Base-by-base conservation (phyloP, 164 flowering plant species). In the Litsea cubeba region DNA sequence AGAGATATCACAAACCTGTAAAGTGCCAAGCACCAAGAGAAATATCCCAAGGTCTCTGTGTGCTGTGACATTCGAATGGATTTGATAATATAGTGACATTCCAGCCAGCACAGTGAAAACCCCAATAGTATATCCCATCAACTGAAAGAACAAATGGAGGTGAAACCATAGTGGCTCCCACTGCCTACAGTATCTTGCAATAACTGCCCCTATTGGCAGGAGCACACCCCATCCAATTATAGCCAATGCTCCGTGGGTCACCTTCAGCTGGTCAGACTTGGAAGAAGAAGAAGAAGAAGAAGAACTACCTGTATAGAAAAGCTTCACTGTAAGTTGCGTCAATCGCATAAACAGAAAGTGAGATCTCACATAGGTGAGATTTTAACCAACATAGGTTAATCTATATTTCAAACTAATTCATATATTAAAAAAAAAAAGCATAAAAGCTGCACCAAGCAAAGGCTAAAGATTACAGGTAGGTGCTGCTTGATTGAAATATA, bases 121-220 rank as follows among this genome's bases (percentile, higher is more conserved):
- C 32, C 81, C 91, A 20, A 91, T 17, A 65, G 88, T 50, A 73
- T 90, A 93, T 40, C 97, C 97, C 22, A 86, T 64, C 72, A 87
- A 79, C 69, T 93, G 96, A 81, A 90, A 72, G 25, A 49, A 49
- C 10, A 85, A 75, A 77, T 93, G 98, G 66, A 93, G 87, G 78
- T 93, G 88, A 76, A 71, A 95, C 98, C 98, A 95, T 4, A 84
- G 72, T 10, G 95, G 91, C 71, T 95, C 97, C 78, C 81, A 82
- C 25, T 88, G 90, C 82, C 69, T 88, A 30, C 82, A 85, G 72
- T 91, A 88, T 86, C 99, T 88, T 2, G 98, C 90, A 28, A 89
- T 50, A 57, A 93, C 88, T 50, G 95, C 92, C 60, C 99, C 99
- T 50, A 69, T 18, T 8, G 98, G 98, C 69, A 90, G 89, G 60